phyloP scores from a whole-genome alignment of 2,329 filamentous ascomycete species.

The Claviceps sp. region DNA sequence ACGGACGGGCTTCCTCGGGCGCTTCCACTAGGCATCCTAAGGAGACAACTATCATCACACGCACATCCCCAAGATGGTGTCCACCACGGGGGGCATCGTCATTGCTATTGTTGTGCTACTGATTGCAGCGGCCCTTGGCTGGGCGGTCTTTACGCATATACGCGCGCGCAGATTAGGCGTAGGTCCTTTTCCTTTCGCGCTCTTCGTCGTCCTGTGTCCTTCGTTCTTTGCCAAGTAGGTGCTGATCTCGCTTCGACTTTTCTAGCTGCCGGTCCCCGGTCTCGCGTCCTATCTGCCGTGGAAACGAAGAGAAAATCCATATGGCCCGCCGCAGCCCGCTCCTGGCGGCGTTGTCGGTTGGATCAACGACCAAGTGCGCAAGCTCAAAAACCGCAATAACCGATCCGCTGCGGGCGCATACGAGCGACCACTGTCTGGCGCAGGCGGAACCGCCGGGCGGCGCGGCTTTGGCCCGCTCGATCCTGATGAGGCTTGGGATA shows the following conservation, averaged over 20 bases:
- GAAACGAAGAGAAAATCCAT: conserved; percentile 32
- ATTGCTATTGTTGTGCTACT: conserved; percentile 56
- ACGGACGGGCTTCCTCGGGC: too few relatives aligned
- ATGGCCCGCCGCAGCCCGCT: conserved; percentile 39
- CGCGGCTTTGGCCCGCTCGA: conserved; percentile 57
- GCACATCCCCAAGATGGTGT: conserved; percentile 31
- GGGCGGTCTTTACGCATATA: conserved; percentile 58
- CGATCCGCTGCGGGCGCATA: conserved; percentile 59
- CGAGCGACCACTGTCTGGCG: conserved; percentile 40
- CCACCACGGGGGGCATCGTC: conserved; percentile 52
- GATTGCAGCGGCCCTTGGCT: conserved; percentile 43
- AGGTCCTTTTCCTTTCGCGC: conserved; percentile 17
- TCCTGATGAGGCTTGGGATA: conserved; percentile 77
- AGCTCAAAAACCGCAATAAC: conserved; percentile 51
- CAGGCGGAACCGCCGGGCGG: conserved; percentile 25
- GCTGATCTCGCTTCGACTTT: too few relatives aligned
- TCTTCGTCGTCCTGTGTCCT: not conserved
- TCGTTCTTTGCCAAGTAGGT: not conserved
- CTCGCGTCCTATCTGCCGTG: conserved; percentile 62
- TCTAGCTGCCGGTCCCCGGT: conserved; percentile 54
- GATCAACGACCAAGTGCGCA: conserved; percentile 52
- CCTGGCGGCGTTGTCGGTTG: conserved; percentile 56
- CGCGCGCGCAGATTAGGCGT: conserved; percentile 60
- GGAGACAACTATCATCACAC: not conserved
- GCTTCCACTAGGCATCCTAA: too few relatives aligned